These are phyloP conservation scores for Thalassiosira mediterranea DNA, from an alignment of 352 stramenopile genomes.

Conservation along the genomic window DNA sequence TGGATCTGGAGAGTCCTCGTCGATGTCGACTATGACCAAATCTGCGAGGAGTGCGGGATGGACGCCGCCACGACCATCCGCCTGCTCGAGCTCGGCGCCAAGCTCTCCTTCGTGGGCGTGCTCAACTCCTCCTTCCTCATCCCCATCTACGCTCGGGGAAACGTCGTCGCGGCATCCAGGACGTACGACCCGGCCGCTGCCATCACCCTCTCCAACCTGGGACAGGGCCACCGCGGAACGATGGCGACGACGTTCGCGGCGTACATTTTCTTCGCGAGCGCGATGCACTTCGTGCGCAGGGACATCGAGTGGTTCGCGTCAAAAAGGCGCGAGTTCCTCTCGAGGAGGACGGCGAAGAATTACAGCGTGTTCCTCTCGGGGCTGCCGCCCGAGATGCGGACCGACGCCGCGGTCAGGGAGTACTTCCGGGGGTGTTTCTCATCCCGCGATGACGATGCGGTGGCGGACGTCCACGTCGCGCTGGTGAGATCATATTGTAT, in stretches of 20 bases:
- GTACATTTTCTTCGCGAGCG: conserved; percentile 68
- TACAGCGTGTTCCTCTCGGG: conserved; percentile 61
- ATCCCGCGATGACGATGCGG: conserved; percentile 7
- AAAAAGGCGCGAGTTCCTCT: conserved; percentile 56
- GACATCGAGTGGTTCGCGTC: conserved; percentile 74
- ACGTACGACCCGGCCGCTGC: conserved; percentile 13
- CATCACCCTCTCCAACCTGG: conserved; percentile 16
- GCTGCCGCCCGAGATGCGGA: conserved; percentile 49
- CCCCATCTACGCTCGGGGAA: conserved; percentile 22
- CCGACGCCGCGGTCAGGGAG: conserved; percentile 37
- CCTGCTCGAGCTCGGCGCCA: conserved; percentile 57
- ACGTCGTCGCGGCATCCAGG: not conserved
- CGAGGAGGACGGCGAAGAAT: conserved; percentile 19
- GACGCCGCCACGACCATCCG: conserved; percentile 53
- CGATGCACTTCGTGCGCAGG: conserved; percentile 61
- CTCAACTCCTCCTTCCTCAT: conserved; percentile 51
- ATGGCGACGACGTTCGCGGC: conserved; percentile 55
- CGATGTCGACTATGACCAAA: conserved; percentile 48
- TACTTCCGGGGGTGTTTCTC: conserved; percentile 58
- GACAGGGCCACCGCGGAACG: conserved; percentile 3
- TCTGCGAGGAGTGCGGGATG: conserved; percentile 68
- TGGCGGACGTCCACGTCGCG: conserved; percentile 48
- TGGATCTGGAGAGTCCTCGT: conserved; percentile 65
- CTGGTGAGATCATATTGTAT: too few species aligned
- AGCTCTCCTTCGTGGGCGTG: conserved; percentile 47